phyloP scores from a whole-genome alignment of 495 filamentous ascomycete species.

The Aspergillus affinis region DNA sequence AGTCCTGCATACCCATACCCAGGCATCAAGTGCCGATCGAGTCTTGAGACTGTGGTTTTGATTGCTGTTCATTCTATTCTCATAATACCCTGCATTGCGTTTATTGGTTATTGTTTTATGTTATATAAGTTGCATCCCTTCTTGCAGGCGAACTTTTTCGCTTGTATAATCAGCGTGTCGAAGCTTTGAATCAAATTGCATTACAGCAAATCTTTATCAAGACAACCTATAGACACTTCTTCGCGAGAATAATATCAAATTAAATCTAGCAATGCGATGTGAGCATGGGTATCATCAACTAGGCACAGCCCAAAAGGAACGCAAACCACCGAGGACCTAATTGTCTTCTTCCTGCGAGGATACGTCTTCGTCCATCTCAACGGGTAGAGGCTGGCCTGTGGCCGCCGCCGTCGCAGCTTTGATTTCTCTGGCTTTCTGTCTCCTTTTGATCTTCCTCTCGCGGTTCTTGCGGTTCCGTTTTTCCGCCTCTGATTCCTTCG shows the following conservation, averaged over 20 bases:
- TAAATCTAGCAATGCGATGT: slow-evolving; percentile 5
- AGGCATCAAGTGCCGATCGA: slow-evolving; percentile 13
- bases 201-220: background rate
- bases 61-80: background rate
- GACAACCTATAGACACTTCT: background rate
- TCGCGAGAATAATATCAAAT: background rate
- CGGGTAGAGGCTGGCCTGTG: slow-evolving; percentile 1
- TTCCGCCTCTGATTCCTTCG: slow-evolving; percentile 43
- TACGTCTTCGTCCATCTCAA: slow-evolving; percentile 19
- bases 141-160: background rate
- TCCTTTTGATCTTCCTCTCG: slow-evolving; percentile 44
- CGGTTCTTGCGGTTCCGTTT: slow-evolving; percentile 49
- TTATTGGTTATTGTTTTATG: background rate
- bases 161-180: background rate
- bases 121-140: background rate
- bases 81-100: background rate
- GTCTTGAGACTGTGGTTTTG: slow-evolving; percentile 6
- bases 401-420: slow-evolving; percentile 39
- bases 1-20: slow-evolving; percentile 23
- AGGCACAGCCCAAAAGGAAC: background rate
- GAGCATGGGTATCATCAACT: slow-evolving; percentile 26
- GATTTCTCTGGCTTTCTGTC: slow-evolving; percentile 45
- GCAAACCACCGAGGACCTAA: slow-evolving; percentile 2
- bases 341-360: slow-evolving; percentile 25
- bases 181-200: background rate